Base-by-base conservation (phyloP, 345 rosid species). In the Eucalyptus pauciflora region DNA sequence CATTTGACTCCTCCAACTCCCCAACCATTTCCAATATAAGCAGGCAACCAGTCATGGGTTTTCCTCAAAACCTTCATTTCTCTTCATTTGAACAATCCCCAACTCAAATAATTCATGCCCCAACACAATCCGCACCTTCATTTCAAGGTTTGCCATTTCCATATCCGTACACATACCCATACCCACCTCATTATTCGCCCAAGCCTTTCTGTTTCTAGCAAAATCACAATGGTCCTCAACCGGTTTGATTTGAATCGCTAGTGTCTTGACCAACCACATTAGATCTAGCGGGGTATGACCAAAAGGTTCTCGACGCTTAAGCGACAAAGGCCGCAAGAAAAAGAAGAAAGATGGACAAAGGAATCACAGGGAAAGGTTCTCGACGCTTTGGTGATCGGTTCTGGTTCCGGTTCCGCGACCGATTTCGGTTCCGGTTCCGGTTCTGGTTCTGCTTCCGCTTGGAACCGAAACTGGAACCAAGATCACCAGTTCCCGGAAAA, bases 251-350 rank as follows among this genome's bases (percentile, higher is more conserved):
- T 13, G 37, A 29, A 29, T 29, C 8, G 33, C 71, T 18, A 13
- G 7, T 33, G 5, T 12, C 16, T 16, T 18, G 9, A 29, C 18
- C 16, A 15, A 64, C 37, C 37, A 2, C 33, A 4, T n/a, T 64
- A 2, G 71, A 64, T n/a, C 33, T 13, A n/a, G 83, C 50, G 16
- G 48, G 80, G 14, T n/a, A 20, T 7, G 67, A 88, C 18, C 54
- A 43, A 45, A 76, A 16, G 62, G 64, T 37, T 76, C 10, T 45
- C 5, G 87, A 94, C 88, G 94, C 96, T 15, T 89, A 89, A 8
- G 93, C 15, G 89, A 93, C 95, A 4, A 96, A 93, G 94, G 41
- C 93, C 64, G 99, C 98, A 0, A 94, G 97, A 92, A 94, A 90
- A 64, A 93, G 92, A 76, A 87, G 99, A 86, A 97, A 93, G 90